Base-by-base conservation (phyloP, 352 stramenopile genomes). In the Phytophthora meadii region DNA sequence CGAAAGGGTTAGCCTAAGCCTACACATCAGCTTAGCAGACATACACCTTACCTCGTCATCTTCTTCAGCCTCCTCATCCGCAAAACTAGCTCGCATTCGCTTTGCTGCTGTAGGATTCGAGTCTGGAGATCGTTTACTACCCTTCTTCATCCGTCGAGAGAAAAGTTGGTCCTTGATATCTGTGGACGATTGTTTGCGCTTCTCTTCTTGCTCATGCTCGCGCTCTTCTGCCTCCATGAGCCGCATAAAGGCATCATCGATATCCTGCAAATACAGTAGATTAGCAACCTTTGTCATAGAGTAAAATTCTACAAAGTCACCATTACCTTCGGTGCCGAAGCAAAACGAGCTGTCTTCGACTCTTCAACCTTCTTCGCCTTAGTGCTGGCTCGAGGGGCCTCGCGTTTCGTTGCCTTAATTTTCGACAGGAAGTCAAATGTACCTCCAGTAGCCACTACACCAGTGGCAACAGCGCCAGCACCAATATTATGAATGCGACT, bases 341-440 rank as follows among this genome's bases (percentile, higher is more conserved):
- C 34, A 44, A 51, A 36, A 53, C 28, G 58, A 28, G 36, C 42
- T 57, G 75, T 79, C 15, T 57, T 76, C 27, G 55, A 41, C 27
- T 64, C 65, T 40, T 76, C 68, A 4, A 45, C 12, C 36, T 57
- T 61, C 12, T 67, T 65, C 10, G 34, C 19, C 27, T 75, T 71
- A 7, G 53, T 22, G 27, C 27, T 67, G 4, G 34, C 30, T 30
- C 62, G 48, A 54, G 46, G 30, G 30, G 45, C 28, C 15, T 72
- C 54, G 44, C 53, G 70, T 47, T 76, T 82, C 32, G 60, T 72
- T 42, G 65, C 63, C 17, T 68, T 80, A 32, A 95, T 93, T 69
- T 92, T 95, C n/a, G 82, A 88, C 54, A 95, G 54, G 27, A 95
- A 95, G 54, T 95, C 87, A 60, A 95, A 92, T 36, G 87, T 93